phyloP scores from a whole-genome alignment of 1,139 yeast genomes.

The Arxiozyma slooffiae region DNA sequence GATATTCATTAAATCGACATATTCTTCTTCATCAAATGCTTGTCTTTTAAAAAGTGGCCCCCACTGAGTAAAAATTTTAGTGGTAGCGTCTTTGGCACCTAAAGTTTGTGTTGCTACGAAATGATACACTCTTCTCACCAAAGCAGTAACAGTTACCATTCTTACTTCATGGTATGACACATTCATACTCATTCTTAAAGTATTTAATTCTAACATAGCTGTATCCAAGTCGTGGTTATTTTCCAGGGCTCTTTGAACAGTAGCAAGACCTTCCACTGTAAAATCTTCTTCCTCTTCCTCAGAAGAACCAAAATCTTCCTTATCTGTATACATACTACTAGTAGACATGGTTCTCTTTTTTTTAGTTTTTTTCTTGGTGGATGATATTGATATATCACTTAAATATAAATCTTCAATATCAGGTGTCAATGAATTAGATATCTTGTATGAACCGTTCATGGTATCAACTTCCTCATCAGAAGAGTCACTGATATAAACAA shows the following conservation, averaged over 20 bases:
- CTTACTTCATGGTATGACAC: conserved; percentile 91
- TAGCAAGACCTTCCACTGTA: conserved; percentile 81
- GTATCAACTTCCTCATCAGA: conserved; percentile 37
- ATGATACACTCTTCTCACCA: conserved; percentile 57
- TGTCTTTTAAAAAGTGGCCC: conserved; percentile 69
- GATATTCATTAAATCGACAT: conserved; percentile 57
- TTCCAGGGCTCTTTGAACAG: conserved; percentile 82
- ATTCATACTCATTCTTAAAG: conserved; percentile 94
- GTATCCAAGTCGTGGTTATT: conserved; percentile 90
- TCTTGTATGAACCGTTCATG: conserved; percentile 30
- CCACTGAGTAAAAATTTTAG: conserved; percentile 71
- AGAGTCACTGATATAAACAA: conserved; percentile 43
- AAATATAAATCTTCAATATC: conserved; percentile 55
- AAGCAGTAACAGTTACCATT: conserved; percentile 64
- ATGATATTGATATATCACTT: conserved; percentile 73
- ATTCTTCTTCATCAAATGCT: conserved; percentile 71
- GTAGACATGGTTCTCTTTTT: conserved; percentile 40
- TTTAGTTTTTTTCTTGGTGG: conserved; percentile 39
- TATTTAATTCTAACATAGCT: conserved; percentile 82
- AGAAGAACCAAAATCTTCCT: conserved; percentile 26
- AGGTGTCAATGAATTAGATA: conserved; percentile 37
- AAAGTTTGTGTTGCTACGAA: conserved; percentile 68
- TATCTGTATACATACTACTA: conserved; percentile 34
- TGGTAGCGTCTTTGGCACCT: conserved; percentile 63
- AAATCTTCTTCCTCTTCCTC: conserved; percentile 70